These are phyloP conservation scores for Candida bentonensis DNA, from an alignment of 805 yeast species.

Conservation along the genomic window DNA sequence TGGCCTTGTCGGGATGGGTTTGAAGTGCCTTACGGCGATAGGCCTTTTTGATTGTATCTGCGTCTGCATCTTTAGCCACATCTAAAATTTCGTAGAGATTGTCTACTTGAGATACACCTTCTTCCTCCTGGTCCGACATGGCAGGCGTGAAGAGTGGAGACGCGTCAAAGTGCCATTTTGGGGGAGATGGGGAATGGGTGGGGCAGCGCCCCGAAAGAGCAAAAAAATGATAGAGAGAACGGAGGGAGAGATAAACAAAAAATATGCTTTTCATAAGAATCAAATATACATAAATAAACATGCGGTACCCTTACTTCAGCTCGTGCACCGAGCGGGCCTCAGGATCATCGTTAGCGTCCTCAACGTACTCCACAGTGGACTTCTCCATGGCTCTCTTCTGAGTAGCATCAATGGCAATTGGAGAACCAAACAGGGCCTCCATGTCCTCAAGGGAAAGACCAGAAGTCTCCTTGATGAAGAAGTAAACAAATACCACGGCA, in stretches of 20 bases:
- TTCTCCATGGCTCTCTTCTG: not conserved
- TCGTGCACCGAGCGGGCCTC: no score
- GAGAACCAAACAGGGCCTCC: constrained; percentile 36
- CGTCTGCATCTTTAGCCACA: constrained; percentile 11
- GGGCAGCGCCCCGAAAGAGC: no score
- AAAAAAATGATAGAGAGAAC: no score
- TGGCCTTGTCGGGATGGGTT: constrained; percentile 61
- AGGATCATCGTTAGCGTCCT: not conserved
- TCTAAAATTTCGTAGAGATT: constrained; percentile 20
- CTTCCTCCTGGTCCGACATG: not conserved
- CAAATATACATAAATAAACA: no score
- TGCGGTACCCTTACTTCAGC: no score
- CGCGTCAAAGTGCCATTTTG: no score
- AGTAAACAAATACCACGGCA: constrained; percentile 35
- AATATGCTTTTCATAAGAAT: no score
- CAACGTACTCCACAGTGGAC: not conserved
- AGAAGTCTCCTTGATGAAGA: constrained; percentile 59
- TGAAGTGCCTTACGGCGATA: constrained; percentile 50
- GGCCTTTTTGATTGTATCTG: constrained; percentile 47
- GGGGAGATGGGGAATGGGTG: no score
- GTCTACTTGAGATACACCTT: not conserved
- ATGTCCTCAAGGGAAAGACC: constrained; percentile 71
- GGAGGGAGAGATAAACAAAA: no score
- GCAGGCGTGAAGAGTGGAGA: no score
- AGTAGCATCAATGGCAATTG: constrained; percentile 8